A percentile compares a stretch with the other conserved stretches of the same genome.
phyloP scores from a whole-genome alignment of 2,329 filamentous ascomycete genomes.

The Thielaviopsis euricoi region DNA sequence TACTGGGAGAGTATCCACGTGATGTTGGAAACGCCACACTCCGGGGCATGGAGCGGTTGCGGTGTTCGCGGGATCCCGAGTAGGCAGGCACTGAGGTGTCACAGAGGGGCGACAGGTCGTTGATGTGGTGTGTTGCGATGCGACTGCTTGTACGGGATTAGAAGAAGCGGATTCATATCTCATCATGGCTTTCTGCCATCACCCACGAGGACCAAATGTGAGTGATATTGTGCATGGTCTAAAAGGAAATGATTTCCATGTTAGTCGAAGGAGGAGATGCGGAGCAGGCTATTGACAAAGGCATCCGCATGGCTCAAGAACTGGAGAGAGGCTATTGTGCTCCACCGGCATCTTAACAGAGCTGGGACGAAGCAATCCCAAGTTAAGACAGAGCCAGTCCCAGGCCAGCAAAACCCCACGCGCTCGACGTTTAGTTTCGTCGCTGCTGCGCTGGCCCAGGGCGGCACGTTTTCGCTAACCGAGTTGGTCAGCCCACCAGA shows the following conservation, averaged over 20 bases:
- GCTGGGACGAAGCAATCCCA: no score
- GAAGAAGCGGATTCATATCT: conserved; percentile 18
- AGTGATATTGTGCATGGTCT: conserved; percentile 22
- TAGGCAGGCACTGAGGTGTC: conserved; percentile 23
- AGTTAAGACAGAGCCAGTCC: background rate
- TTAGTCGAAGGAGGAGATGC: conserved; percentile 18
- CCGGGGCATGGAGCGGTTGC: conserved; percentile 19
- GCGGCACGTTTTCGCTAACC: conserved; percentile 9
- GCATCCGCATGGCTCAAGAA: conserved; percentile 13
- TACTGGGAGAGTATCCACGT: conserved; percentile 17
- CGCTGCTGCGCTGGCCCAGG: conserved; percentile 10
- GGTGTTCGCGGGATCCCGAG: conserved; percentile 16
- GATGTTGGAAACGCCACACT: conserved; percentile 27
- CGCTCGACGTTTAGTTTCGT: conserved; percentile 17
- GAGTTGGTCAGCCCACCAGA: conserved; percentile 16
- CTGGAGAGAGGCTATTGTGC: conserved; percentile 13
- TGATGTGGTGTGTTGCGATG: conserved; percentile 32
- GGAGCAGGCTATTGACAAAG: conserved; percentile 18
- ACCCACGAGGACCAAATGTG: conserved; percentile 24
- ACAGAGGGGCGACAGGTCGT: conserved; percentile 26
- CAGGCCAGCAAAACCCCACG: conserved; percentile 13
- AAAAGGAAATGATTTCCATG: conserved; percentile 22
- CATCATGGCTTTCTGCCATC: conserved; percentile 22
- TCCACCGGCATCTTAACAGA: background rate
- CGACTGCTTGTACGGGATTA: conserved; percentile 22